These are phyloP conservation scores for Piloderma croceum DNA, from an alignment of 768 basidiomycete genomes.

Conservation along the genomic window DNA sequence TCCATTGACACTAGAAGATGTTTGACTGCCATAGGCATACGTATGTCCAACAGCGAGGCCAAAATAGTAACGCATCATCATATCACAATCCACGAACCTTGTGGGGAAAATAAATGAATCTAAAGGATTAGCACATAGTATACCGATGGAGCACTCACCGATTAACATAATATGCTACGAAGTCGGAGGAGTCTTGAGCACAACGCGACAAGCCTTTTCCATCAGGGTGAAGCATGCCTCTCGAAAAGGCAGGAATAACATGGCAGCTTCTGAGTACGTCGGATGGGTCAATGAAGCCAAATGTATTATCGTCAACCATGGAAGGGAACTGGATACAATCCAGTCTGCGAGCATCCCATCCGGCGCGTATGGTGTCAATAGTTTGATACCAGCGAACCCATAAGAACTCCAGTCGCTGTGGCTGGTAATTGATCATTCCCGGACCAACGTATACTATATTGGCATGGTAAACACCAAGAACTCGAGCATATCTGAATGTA, in stretches of 20 bases:
- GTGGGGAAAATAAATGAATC: not conserved
- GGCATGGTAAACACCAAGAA: conserved; percentile 28
- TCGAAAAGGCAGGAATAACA: conserved; percentile 12
- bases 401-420: conserved; percentile 18
- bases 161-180: conserved; percentile 20
- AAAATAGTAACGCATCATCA: conserved; percentile 7
- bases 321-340: conserved; percentile 9
- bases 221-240: not conserved
- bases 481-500: conserved; percentile 32
- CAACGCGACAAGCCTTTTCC: not conserved
- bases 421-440: conserved; percentile 4
- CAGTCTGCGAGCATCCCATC: not conserved
- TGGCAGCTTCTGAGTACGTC: conserved; percentile 14
- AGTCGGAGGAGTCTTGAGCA: conserved; percentile 10
- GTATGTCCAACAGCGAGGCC: not conserved
- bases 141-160: conserved; percentile 18
- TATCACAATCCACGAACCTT: conserved; percentile 11
- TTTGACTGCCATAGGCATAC: too few relatives aligned
- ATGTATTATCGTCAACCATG: conserved; percentile 7
- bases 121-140: conserved; percentile 1
- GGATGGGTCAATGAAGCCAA: conserved; percentile 18
- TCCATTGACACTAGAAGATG: too few relatives aligned
- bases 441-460: conserved; percentile 8
- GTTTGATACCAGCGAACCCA: conserved; percentile 23
- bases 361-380: conserved; percentile 9